These are phyloP conservation scores for Penicillium egyptiacum DNA, from an alignment of 495 filamentous ascomycete genomes.

Conservation along the genomic window DNA sequence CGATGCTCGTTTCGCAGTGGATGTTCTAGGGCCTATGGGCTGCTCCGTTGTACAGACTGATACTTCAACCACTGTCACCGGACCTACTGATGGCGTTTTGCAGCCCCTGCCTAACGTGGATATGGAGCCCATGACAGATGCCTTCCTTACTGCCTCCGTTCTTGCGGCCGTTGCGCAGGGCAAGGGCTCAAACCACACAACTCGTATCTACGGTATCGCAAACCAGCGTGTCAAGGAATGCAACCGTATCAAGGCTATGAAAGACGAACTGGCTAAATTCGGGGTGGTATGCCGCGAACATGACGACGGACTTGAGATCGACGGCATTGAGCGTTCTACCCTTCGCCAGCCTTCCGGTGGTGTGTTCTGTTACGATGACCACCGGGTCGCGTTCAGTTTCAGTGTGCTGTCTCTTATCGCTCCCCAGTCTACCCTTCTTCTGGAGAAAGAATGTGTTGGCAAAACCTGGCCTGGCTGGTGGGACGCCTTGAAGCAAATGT, in stretches of 20 bases:
- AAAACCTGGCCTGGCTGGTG: constrained; percentile 99
- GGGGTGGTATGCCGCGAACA: constrained; percentile 84
- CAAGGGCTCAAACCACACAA: constrained; percentile 55
- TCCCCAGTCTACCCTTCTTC: constrained; percentile 73
- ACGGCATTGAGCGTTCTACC: constrained; percentile 61
- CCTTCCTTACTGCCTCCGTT: constrained; percentile 91
- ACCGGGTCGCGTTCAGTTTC: constrained; percentile 98
- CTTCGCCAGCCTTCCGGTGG: constrained; percentile 64
- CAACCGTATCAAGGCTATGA: constrained; percentile 96
- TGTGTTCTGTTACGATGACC: constrained; percentile 95
- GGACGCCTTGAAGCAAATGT: constrained; percentile 78
- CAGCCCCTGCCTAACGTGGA: constrained; percentile 75
- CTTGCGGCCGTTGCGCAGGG: constrained; percentile 87
- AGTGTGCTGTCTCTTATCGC: constrained; percentile 79
- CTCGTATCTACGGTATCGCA: constrained; percentile 90
- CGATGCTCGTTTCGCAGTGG: constrained; percentile 91
- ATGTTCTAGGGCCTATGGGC: constrained; percentile 91
- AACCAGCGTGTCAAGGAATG: constrained; percentile 99
- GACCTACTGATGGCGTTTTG: constrained; percentile 71
- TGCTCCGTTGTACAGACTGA: constrained; percentile 84
- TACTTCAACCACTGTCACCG: constrained; percentile 87
- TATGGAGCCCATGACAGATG: constrained; percentile 99
- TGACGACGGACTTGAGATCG: constrained; percentile 87
- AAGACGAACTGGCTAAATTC: constrained; percentile 93
- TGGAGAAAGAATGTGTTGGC: constrained; percentile 87